phyloP scores from a whole-genome alignment of 306 rosid species.

The Vicia villosa region DNA sequence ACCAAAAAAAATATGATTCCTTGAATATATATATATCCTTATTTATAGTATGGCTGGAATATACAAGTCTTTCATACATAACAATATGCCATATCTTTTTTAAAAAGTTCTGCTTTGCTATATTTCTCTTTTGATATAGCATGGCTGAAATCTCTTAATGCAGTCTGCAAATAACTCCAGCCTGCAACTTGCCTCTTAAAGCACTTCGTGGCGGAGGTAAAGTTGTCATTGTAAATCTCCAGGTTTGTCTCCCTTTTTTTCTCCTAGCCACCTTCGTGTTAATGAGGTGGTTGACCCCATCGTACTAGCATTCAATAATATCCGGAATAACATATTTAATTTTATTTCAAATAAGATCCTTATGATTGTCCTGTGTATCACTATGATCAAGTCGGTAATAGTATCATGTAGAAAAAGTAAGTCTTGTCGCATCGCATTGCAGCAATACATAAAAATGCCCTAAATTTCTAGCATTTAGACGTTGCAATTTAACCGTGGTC shows the following conservation, averaged over 20 bases:
- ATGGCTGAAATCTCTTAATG: conserved; percentile 42
- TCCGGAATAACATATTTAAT: conserved; percentile 2
- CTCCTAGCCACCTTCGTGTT: conserved; percentile 2
- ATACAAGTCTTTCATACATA: not conserved
- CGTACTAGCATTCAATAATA: conserved; percentile 16
- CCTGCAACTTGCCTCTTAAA: conserved; percentile 95
- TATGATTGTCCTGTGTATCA: not conserved
- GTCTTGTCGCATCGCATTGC: not conserved
- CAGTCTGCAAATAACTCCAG: conserved; percentile 99
- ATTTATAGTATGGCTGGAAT: not conserved
- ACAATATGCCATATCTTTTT: conserved; percentile 10
- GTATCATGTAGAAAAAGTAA: not conserved
- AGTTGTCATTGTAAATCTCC: conserved; percentile 94
- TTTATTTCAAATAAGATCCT: conserved; percentile 11
- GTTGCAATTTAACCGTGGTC: not conserved
- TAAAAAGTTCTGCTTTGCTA: conserved; percentile 23
- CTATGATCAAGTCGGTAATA: not conserved
- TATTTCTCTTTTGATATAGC: conserved; percentile 28
- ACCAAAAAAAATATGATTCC: too few relatives aligned
- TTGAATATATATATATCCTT: too few relatives aligned
- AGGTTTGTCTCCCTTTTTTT: conserved; percentile 53
- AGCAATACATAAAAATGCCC: too few relatives aligned
- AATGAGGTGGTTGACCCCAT: conserved; percentile 24
- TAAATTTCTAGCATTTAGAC: not conserved
- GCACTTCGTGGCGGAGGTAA: conserved; percentile 95